Base-by-base conservation (phyloP, 139 green algal genomes). In the Raphidocelis subcapitata region DNA sequence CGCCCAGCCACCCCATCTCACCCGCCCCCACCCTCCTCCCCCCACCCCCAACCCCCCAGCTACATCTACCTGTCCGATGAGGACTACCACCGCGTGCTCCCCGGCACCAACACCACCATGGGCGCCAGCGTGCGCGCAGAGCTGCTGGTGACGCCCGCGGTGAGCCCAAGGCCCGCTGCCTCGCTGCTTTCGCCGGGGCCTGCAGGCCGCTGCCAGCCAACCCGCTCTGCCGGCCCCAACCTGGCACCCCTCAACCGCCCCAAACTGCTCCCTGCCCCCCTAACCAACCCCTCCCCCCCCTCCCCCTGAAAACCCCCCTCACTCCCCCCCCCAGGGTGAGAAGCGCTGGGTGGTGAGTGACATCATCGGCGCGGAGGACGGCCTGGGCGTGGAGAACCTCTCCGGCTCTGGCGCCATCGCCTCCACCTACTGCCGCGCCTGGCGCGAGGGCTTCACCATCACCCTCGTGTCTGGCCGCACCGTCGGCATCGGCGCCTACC, bases 401-500 rank as follows among this genome's bases (percentile, higher is more conserved):
- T 92, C 79, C n/a, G 96, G 94, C 67, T 94, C 83, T n/a, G 96
- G 91, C 35, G 89, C 93, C 62, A 99, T 99, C 74, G 96, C 95
- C 33, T 83, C 79, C 15, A 73, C 86, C 37, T 97, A 89, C 81
- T 82, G 66, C 60, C 41, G 71, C 37, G 64, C 65, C n/a, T 73
- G 55, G 73, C 73, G 76, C 18, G 88, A 98, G 75, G 93, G 94
- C 59, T 98, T 97, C 84, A 99, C 96, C 14, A 74, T 97, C 33
- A 97, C 92, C 1, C 83, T 97, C 41, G 93, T 98, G 26, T 90
- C 82, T 23, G 95, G 96, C 15, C 84, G 95, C 62, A 97, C 90
- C 0, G 96, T 99, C 1, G 96, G 96, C 69, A 99, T 99, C 60
- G 96, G 96, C 36, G 96, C 96, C 18, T 99, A 99, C 86, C 87